These are phyloP conservation scores for Coelastrella sp. DNA, from an alignment of 139 green algal species.

Conservation along the genomic window DNA sequence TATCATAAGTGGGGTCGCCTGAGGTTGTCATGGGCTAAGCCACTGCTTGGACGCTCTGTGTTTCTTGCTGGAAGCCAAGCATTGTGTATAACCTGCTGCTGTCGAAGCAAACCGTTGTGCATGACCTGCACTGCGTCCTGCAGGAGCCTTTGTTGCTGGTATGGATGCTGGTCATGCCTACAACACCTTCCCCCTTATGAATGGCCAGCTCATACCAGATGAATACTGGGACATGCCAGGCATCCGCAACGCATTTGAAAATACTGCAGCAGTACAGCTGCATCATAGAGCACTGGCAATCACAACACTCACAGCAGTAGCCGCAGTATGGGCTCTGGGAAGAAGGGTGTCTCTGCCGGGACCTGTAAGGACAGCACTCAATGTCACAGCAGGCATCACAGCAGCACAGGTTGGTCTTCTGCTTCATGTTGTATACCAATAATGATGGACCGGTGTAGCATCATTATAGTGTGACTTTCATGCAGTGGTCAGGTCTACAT, in stretches of 20 bases:
- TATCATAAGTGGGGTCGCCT: too few species aligned
- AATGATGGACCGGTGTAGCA: too few species aligned
- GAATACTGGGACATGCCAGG: slow-evolving; percentile 82
- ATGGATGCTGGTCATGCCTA: slow-evolving; percentile 94
- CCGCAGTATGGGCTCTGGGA: slow-evolving; percentile 62
- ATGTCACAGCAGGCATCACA: slow-evolving; percentile 66
- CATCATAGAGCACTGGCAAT: slow-evolving; percentile 88
- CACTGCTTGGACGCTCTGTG: too few species aligned
- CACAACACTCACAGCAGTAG: slow-evolving; percentile 74
- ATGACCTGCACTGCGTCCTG: slow-evolving; percentile 67
- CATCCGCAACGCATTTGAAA: slow-evolving; percentile 93
- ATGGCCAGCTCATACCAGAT: slow-evolving; percentile 84
- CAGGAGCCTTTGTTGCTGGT: slow-evolving; percentile 83
- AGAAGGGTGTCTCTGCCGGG: slow-evolving; percentile 64
- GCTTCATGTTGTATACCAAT: too few species aligned
- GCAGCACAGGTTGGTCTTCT: slow-evolving; percentile 25
- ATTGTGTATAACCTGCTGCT: too few species aligned
- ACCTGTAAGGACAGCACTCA: slow-evolving; percentile 52
- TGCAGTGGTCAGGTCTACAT: too few species aligned
- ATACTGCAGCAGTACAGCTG: slow-evolving; percentile 96
- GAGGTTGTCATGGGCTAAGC: too few species aligned
- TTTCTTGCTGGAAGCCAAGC: too few species aligned
- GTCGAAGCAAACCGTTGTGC: too few species aligned
- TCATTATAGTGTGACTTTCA: neutral
- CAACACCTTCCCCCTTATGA: slow-evolving; percentile 99